Evolutionary conservation across 1,139 yeast genomes (phyloP).

Genomic region (Yamadazyma conglobata): DNA sequence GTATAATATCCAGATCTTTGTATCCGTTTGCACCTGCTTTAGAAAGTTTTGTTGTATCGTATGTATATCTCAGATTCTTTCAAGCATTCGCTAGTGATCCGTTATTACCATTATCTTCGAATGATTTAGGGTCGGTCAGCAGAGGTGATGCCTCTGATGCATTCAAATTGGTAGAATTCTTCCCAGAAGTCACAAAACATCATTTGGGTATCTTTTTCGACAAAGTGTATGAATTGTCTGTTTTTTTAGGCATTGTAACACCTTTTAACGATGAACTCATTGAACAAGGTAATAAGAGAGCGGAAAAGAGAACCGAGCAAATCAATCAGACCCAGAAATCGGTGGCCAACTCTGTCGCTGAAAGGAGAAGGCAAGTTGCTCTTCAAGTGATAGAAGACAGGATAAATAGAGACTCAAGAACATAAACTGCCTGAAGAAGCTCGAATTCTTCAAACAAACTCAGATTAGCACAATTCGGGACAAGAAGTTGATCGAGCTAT

Average conservation of each 20-base stretch:
- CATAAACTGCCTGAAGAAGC: too few relatives aligned
- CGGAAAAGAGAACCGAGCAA: conserved; percentile 55
- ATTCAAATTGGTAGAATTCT: conserved; percentile 77
- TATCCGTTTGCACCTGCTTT: conserved; percentile 66
- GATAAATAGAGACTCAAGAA: conserved; percentile 33
- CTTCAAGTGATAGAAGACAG: conserved; percentile 79
- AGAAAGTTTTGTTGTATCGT: conserved; percentile 65
- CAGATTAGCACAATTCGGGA: too few relatives aligned
- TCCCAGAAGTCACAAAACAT: conserved; percentile 60
- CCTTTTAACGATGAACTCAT: conserved; percentile 70
- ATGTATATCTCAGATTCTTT: conserved; percentile 74
- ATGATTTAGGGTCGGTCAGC: conserved; percentile 27
- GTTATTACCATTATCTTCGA: conserved; percentile 36
- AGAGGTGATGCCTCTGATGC: conserved; percentile 90
- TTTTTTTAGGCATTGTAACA: conserved; percentile 52
- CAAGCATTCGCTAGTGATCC: conserved; percentile 46
- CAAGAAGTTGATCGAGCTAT: too few relatives aligned
- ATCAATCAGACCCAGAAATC: conserved; percentile 36
- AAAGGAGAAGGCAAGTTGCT: conserved; percentile 83
- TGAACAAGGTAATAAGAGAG: conserved; percentile 70
- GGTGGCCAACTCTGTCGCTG: conserved; percentile 63
- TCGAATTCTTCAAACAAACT: too few relatives aligned
- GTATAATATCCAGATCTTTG: conserved; percentile 30
- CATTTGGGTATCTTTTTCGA: conserved; percentile 53
- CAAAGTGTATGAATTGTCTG: conserved; percentile 50